Percentiles rank a stretch among this genome's conserved stretches.
Evolutionary conservation across 345 rosid genomes (phyloP).

Genomic region (Rhizophora mangle): DNA sequence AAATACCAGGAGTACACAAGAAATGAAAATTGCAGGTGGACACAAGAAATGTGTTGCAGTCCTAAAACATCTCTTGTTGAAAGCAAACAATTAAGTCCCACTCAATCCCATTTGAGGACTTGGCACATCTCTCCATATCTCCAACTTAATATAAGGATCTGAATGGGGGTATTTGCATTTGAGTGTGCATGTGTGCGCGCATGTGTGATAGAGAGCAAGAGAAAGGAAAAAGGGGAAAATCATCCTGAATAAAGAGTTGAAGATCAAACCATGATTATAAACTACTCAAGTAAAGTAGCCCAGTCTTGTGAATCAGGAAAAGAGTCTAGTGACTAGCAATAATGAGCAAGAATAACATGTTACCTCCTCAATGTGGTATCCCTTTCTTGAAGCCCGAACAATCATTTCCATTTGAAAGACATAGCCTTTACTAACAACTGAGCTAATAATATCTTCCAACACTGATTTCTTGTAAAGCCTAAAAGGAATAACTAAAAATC

Average conservation of each 20-base stretch:
- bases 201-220: too few species aligned
- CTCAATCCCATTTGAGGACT: too few species aligned
- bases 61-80: too few species aligned
- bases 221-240: neutral
- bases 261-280: neutral
- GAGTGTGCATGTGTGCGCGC: too few species aligned
- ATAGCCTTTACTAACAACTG: constrained; percentile 88
- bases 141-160: too few species aligned
- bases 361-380: constrained; percentile 94
- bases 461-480: constrained; percentile 82
- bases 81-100: too few species aligned
- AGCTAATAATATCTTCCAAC: constrained; percentile 76
- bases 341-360: constrained; percentile 5
- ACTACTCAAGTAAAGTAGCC: neutral
- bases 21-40: neutral
- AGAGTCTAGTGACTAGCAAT: neutral
- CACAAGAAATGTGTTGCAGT: too few species aligned
- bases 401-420: constrained; percentile 99
- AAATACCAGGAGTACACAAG: neutral
- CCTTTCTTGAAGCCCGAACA: constrained; percentile 88
- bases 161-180: too few species aligned
- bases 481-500: constrained; percentile 12
- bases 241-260: neutral
- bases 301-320: neutral
- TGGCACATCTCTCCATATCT: too few species aligned